Base-by-base conservation (phyloP, 2,329 filamentous ascomycete genomes). In the Pseudogymnoascus sp. region DNA sequence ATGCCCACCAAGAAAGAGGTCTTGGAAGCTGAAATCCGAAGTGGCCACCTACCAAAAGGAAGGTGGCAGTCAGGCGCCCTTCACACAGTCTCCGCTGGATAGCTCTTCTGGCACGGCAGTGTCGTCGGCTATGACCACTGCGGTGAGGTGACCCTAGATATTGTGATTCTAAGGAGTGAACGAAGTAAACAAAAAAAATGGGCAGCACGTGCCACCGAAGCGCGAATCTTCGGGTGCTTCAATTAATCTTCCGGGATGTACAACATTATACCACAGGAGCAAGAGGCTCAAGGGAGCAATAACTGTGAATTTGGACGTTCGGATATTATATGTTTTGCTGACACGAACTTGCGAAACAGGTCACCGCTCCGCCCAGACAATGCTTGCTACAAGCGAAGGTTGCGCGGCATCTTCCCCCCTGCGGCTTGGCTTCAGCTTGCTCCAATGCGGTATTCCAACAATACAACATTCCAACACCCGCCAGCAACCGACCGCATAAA, bases 241-340 rank as follows among this genome's bases (percentile, higher is more conserved):
- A 54, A 54, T 54, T 54, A 54, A 54, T 33, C 47, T 6, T 54
- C 47, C 47, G 28, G 28, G 8, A 54, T 33, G 47, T 54, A 54
- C 47, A 54, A 33, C 47, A 54, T 54, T 54, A 54, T 54, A 54
- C 11, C 47, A 16, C 47, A 54, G 47, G 47, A 54, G 47, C 47
- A 54, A 28, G 28, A 54, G 28, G 28, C 47, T 33, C 47, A 54
- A 54, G 47, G 25, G 28, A 54, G 47, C 47, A 54, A 33, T 54
- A 54, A 54, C n/a, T 33, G 47, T 54, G 28, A 54, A 33, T 54
- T 16, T 33, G 28, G 28, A 12, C 4, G 47, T 54, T 54, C 47
- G 47, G 47, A 54, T 54, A 54, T 54, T 54, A 54, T 54, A 54
- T 54, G 47, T 54, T 54, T 54, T 54, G 47, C 47, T 54, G 47